Percentiles rank a stretch among this genome's conserved stretches.
Conservation (phyloP, 1,284 basidiomycete species). For the Mycena citricolor region DNA sequence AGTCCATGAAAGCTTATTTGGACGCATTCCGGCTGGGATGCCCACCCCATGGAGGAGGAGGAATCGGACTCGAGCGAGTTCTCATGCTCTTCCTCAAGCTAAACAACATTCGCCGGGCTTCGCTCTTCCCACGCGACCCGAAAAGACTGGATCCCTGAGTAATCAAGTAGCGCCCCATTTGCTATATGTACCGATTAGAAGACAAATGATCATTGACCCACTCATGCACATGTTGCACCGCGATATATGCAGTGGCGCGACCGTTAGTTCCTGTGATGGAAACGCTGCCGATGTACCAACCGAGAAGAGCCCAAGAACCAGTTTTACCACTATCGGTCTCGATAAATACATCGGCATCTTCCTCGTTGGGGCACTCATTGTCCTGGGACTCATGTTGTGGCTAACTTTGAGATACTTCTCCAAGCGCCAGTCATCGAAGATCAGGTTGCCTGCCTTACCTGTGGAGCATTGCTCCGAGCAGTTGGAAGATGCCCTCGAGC, state of each 20-base stretch:
- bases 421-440: neutral
- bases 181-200: conserved; percentile 21
- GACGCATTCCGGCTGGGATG: conserved; percentile 95
- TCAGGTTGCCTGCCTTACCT: no score
- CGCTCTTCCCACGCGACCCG: conserved; percentile 94
- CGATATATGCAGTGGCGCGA: no score
- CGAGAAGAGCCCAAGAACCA: no score
- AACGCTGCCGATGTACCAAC: no score
- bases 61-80: conserved; percentile 91
- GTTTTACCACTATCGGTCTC: no score
- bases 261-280: no score
- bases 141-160: conserved; percentile 72
- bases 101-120: conserved; percentile 93
- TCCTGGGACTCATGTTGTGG: conserved; percentile 1
- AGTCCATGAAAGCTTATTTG: conserved; percentile 86
- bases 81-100: conserved; percentile 94
- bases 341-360: conserved; percentile 1
- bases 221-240: no score
- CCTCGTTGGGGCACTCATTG: neutral
- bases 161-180: conserved; percentile 10
- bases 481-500: no score
- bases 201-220: conserved; percentile 21
- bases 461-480: no score
- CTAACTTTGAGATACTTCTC: neutral
- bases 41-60: conserved; percentile 84